A percentile compares a stretch with the other conserved stretches of the same genome.
These are phyloP conservation scores for Psilocybe sp. DNA, from an alignment of 768 basidiomycete genomes.

Conservation along the genomic window DNA sequence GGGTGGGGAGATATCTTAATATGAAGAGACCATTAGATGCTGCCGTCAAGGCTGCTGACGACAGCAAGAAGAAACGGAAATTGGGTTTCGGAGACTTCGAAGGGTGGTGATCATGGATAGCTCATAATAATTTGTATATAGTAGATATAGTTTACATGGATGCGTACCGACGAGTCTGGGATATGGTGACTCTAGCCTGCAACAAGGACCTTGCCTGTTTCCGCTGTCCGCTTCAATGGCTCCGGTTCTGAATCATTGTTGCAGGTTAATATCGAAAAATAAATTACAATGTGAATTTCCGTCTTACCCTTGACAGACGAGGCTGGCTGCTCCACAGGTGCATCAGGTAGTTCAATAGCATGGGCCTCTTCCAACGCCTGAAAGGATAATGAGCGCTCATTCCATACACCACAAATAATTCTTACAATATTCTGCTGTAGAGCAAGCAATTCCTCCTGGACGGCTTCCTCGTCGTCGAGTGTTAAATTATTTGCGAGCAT, in stretches of 20 bases:
- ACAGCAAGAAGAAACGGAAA: conserved; percentile 76
- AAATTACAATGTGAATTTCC: conserved; percentile 26
- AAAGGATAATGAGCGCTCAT: conserved; percentile 1
- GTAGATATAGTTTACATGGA: not conserved
- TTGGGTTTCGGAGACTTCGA: conserved; percentile 91
- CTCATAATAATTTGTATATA: no score
- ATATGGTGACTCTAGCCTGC: conserved; percentile 20
- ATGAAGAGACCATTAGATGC: conserved; percentile 43
- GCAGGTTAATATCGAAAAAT: not conserved
- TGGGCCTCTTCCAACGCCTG: conserved; percentile 29
- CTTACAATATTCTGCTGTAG: conserved; percentile 66
- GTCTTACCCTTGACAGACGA: conserved; percentile 11
- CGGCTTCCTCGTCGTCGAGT: conserved; percentile 90
- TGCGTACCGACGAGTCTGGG: not conserved
- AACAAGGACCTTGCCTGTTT: conserved; percentile 27
- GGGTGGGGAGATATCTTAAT: conserved; percentile 81
- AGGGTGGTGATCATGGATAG: conserved; percentile 53
- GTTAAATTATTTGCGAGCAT: conserved; percentile 81
- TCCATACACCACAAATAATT: conserved; percentile 11
- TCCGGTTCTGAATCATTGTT: conserved; percentile 5
- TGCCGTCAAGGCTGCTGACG: conserved; percentile 24
- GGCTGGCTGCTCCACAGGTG: conserved; percentile 44
- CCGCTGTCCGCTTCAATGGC: not conserved
- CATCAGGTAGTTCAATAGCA: conserved; percentile 48
- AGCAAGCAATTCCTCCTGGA: conserved; percentile 75